Conservation (phyloP, 2,329 filamentous ascomycete species). For the Apiospora saccharicola region DNA sequence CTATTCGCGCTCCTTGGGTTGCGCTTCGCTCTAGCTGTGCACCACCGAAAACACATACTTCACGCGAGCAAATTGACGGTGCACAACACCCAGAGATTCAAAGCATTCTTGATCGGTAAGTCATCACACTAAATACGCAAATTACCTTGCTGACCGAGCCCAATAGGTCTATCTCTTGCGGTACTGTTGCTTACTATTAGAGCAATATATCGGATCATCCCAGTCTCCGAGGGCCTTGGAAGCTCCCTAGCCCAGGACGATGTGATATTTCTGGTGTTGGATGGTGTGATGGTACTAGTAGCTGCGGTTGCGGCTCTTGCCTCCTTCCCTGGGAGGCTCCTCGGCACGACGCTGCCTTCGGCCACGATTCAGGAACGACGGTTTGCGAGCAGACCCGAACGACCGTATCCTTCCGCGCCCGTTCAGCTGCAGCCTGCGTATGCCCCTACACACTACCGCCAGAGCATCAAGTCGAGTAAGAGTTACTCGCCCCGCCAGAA, state of each 20-base stretch:
- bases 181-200: conserved; percentile 36
- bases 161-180: conserved; percentile 26
- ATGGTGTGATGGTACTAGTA: conserved; percentile 38
- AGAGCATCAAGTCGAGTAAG: conserved; percentile 31
- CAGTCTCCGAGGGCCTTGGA: conserved; percentile 35
- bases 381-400: conserved; percentile 31
- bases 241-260: conserved; percentile 38
- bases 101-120: conserved; percentile 54
- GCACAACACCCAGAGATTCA: conserved; percentile 53
- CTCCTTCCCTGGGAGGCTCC: conserved; percentile 38
- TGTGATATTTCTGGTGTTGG: conserved; percentile 37
- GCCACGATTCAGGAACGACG: conserved; percentile 25
- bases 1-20: conserved; percentile 48
- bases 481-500: conserved; percentile 29
- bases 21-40: conserved; percentile 50
- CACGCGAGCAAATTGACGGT: conserved; percentile 49
- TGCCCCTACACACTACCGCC: conserved; percentile 28
- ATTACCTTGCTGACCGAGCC: background rate
- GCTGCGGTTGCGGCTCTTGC: conserved; percentile 33
- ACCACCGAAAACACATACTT: conserved; percentile 45
- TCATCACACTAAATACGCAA: conserved; percentile 4
- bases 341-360: conserved; percentile 34
- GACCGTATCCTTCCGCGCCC: conserved; percentile 30
- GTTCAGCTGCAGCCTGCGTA: conserved; percentile 32
- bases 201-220: conserved; percentile 39